A percentile compares a stretch with the other conserved stretches of the same genome.
Conservation (phyloP, 1,284 basidiomycete genomes). For the Ceratobasidium sp. region DNA sequence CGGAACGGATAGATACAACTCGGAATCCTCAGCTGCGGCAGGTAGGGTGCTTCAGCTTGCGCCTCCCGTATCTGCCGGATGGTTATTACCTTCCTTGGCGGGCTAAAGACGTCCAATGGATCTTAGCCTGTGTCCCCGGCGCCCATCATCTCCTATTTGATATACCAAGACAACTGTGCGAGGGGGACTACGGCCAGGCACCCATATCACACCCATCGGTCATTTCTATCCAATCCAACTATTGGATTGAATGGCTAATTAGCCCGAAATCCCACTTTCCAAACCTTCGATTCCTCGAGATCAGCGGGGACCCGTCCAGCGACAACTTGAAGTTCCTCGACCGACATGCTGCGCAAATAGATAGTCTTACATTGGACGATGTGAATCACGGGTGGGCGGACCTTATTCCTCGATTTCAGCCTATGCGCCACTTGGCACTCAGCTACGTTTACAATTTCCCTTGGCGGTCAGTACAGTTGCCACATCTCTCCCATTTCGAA, state of each 20-base stretch:
- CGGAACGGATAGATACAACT: background rate
- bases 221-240: conserved; percentile 10
- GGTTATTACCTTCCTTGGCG: background rate
- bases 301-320: conserved; percentile 16
- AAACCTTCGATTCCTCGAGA: conserved; percentile 8
- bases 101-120: conserved; percentile 14
- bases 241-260: conserved; percentile 12
- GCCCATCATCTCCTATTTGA: background rate
- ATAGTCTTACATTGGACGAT: background rate
- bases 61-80: background rate
- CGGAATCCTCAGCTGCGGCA: background rate
- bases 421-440: background rate
- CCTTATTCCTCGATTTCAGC: conserved; percentile 8
- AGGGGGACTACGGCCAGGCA: background rate
- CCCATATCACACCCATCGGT: background rate
- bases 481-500: conserved; percentile 6
- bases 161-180: background rate
- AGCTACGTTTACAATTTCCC: conserved; percentile 19
- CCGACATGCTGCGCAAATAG: background rate
- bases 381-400: conserved; percentile 9
- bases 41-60: conserved; percentile 3
- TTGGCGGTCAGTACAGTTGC: conserved; percentile 7
- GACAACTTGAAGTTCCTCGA: background rate
- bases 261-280: background rate
- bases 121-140: background rate